These are phyloP conservation scores for Barnettozyma siamensis DNA, from an alignment of 805 yeast species.

Conservation along the genomic window DNA sequence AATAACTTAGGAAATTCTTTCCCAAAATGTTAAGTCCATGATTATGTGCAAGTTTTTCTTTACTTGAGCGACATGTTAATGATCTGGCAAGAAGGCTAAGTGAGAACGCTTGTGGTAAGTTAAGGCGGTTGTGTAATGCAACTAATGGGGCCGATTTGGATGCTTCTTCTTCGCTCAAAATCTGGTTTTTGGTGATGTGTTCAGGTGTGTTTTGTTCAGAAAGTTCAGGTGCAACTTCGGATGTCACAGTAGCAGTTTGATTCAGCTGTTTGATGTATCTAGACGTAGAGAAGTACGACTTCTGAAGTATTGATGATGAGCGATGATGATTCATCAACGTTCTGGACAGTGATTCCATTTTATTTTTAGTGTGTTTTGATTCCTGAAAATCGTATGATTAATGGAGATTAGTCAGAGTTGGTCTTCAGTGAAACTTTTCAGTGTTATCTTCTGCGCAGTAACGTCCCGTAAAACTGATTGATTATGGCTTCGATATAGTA, in stretches of 20 bases:
- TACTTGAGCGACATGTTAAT: constrained; percentile 52
- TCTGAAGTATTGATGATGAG: constrained; percentile 5
- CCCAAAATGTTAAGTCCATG: constrained; percentile 81
- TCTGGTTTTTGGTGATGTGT: neutral
- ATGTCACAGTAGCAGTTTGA: neutral
- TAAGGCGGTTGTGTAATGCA: constrained; percentile 73
- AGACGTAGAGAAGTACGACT: constrained; percentile 6
- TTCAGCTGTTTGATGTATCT: constrained; percentile 2
- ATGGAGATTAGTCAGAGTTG: neutral
- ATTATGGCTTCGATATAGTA: neutral
- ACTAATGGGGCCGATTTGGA: constrained; percentile 61
- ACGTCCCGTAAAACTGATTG: neutral
- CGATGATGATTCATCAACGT: constrained; percentile 4
- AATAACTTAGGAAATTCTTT: constrained; percentile 64
- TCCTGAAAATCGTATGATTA: neutral
- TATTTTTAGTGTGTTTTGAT: neutral
- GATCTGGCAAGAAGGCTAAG: constrained; percentile 74
- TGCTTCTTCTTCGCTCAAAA: constrained; percentile 44
- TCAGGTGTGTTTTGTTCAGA: neutral
- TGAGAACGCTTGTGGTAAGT: constrained; percentile 51
- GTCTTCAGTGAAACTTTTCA: too few species aligned
- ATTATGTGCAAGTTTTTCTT: constrained; percentile 55
- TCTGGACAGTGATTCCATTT: constrained; percentile 7
- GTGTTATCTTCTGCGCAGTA: too few species aligned
- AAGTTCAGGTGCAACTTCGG: neutral